These are phyloP conservation scores for Penicillium expansum DNA, from an alignment of 2,329 filamentous ascomycete genomes.

Conservation along the genomic window DNA sequence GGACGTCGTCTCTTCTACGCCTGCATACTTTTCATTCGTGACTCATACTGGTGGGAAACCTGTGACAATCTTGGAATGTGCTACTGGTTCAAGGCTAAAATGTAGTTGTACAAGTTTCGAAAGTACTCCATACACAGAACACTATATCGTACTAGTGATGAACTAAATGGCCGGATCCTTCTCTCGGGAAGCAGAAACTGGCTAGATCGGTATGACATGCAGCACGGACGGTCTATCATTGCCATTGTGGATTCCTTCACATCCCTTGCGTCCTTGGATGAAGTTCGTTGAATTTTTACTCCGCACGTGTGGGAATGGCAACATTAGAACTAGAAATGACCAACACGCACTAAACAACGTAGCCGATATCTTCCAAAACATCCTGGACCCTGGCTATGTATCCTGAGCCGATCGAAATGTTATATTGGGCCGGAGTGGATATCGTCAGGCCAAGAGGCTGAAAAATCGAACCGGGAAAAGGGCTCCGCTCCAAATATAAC, in stretches of 20 bases:
- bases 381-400: background rate
- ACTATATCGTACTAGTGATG: background rate
- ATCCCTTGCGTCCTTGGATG: conserved; percentile 21
- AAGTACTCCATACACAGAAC: background rate
- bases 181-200: background rate
- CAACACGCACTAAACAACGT: background rate
- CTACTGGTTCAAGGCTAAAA: background rate
- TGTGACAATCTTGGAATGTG: background rate
- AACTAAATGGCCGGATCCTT: conserved; percentile 2
- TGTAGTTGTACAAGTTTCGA: conserved; percentile 1
- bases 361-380: background rate
- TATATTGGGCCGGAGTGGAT: background rate
- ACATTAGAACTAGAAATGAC: background rate
- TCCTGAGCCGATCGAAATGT: background rate
- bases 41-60: conserved; percentile 3
- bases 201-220: conserved; percentile 23
- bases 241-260: conserved; percentile 6
- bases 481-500: background rate
- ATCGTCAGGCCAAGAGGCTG: background rate
- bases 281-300: background rate
- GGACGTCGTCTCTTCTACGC: conserved; percentile 14
- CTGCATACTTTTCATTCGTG: background rate
- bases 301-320: conserved; percentile 13
- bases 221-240: conserved; percentile 21
- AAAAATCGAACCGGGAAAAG: background rate